phyloP scores from a whole-genome alignment of 2,329 filamentous ascomycete genomes.

The Annulohypoxylon truncatum region DNA sequence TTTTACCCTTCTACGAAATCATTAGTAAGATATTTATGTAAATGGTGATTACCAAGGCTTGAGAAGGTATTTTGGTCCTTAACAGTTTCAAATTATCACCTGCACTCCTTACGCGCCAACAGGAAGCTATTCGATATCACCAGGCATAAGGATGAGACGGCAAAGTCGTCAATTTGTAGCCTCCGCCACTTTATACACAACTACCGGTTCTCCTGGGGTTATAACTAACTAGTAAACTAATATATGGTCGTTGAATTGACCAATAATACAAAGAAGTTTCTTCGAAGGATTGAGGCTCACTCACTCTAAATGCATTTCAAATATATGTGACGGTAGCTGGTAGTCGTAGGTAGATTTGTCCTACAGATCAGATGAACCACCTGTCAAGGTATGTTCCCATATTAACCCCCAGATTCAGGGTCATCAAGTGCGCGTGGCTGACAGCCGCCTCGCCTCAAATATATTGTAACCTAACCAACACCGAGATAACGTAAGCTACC shows the following conservation, averaged over 20 bases:
- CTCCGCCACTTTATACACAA: background rate
- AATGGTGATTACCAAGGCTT: background rate
- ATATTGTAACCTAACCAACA: background rate
- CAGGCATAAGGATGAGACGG: background rate
- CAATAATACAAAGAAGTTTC: background rate
- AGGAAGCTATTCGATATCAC: background rate
- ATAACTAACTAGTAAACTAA: background rate
- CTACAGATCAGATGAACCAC: constrained; percentile 1
- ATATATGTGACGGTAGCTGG: background rate
- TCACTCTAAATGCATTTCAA: background rate
- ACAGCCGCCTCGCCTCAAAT: background rate
- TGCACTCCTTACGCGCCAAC: background rate
- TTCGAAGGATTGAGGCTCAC: background rate
- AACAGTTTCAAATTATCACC: background rate
- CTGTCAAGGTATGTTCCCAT: background rate
- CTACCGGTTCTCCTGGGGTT: background rate
- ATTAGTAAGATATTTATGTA: background rate
- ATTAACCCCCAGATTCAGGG: background rate
- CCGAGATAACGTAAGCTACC: constrained; percentile 21
- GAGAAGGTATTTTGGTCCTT: background rate
- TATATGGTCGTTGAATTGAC: background rate
- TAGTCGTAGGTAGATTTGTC: background rate
- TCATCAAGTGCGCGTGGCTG: constrained; percentile 3
- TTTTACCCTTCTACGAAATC: background rate
- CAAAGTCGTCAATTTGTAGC: background rate